Base-by-base conservation (phyloP, 257 asterid species). In the Asclepias syriaca region DNA sequence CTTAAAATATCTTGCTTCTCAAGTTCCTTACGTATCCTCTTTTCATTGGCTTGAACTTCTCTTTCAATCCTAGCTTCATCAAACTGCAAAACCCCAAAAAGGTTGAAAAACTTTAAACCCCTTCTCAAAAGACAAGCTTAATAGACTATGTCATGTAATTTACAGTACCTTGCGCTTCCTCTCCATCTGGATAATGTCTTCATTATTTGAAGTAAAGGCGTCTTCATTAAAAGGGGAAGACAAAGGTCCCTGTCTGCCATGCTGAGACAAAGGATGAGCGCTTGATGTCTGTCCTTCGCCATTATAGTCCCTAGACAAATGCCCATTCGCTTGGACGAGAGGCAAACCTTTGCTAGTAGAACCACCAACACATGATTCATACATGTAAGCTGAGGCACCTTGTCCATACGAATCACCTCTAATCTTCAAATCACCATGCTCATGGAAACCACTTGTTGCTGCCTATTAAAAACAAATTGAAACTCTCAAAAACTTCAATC, bases 1-100 rank as follows among this genome's bases (percentile, higher is more conserved):
- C 87, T 84, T 69, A 88, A 75, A 46, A 85, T 80, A 80, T 95
- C 98, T 81, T 88, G 96, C 70, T 89, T 95, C 84, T 92, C 99
- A 60, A 87, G 88, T 83, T 92, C 98, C 85, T 87, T 95, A 51
- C 86, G 79, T 0, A 86, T 83, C 83, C 86, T 89, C 82, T 90
- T 95, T 70, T 90, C 98, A 72, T 86, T 75, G 61, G 86, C 77
- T 82, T 87, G 96, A 81, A 77, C 92, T 32, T 95, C 99, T 79
- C 81, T 84, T 66, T 87, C 98, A 22, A 73, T 77, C 80, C 88
- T 84, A 59, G 81, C 82, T 72, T 95, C 99, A 69, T 89, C 97
- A 78, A 69, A 75, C 98, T 90, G 75, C 81, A 83, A 29, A 48
- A 65, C 68, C 64, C 72, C 63, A 76, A 73, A 73, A 65, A 72